Conservation (phyloP, 768 basidiomycete species). For the Naganishia vishniacii region DNA sequence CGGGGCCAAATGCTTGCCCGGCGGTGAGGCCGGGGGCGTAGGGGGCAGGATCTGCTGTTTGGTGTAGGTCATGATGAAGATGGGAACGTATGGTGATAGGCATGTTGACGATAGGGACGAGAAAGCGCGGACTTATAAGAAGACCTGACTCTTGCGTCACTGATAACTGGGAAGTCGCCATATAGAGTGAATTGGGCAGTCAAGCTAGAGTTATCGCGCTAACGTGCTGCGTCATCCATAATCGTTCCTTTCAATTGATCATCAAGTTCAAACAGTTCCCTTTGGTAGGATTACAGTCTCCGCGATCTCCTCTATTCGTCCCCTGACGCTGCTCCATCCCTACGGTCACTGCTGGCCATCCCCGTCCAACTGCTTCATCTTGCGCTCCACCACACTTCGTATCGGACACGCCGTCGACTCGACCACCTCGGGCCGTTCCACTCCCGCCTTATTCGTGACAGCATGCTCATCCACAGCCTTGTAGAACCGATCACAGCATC, state of each 20-base stretch:
- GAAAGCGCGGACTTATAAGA: slow-evolving; percentile 5
- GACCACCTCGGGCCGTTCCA: slow-evolving; percentile 7
- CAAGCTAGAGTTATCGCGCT: background rate
- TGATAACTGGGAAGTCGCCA: slow-evolving; percentile 10
- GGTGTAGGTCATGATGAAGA: background rate
- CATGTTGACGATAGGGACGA: background rate
- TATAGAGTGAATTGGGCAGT: background rate
- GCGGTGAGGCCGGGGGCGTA: slow-evolving; percentile 11
- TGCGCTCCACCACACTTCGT: slow-evolving; percentile 7
- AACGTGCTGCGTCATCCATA: background rate
- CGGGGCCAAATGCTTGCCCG: background rate
- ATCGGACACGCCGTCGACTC: slow-evolving; percentile 14
- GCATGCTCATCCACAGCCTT: slow-evolving; percentile 6
- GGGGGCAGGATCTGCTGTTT: background rate
- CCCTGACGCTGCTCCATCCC: too few relatives aligned
- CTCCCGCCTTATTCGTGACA: slow-evolving; percentile 7
- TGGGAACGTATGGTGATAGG: background rate
- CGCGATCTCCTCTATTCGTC: too few relatives aligned
- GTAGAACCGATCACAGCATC: slow-evolving; percentile 45
- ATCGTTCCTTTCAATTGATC: too few relatives aligned
- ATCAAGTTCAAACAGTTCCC: too few relatives aligned
- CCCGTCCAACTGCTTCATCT: slow-evolving; percentile 14
- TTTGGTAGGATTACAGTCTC: too few relatives aligned
- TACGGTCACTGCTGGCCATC: background rate
- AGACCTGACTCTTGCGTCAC: background rate